Base-by-base conservation (phyloP, 2,329 filamentous ascomycete species). In the Diplodia mutila region DNA sequence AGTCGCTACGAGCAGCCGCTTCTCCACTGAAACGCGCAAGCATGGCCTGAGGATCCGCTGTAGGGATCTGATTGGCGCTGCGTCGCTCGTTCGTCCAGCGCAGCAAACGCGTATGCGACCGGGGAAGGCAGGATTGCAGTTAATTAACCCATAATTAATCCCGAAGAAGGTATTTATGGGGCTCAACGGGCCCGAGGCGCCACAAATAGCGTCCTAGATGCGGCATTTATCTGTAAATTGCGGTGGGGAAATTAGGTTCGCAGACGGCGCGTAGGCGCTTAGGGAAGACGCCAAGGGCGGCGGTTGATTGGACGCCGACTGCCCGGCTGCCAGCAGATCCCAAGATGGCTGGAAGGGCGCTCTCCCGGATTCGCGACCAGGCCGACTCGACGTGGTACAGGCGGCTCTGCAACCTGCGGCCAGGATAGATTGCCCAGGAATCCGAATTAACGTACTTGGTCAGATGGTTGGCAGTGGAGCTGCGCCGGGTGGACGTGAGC, bases 21-120 rank as follows among this genome's bases (percentile, higher is more conserved):
- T 53, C n/a, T 14, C 29, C 34, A 32, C 66, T 67, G 66, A 67
- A 67, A 67, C 66, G 32, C 53, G 27, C 21, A 42, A 32, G 55
- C 46, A n/a, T 25, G 51, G 8, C 37, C 48, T 61, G 53, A 53
- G 42, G 32, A 52, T 54, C 59, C 46, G 61, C 49, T 53, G 53
- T 25, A 49, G 29, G 57, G 39, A 34, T 49, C 25, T 61, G 39
- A 39, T 66, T 54, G 54, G 59, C 29, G 42, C 29, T 37, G 53
- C 27, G 34, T 23, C 12, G 42, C 54, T 29, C 37, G 29, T 11
- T 52, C 23, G 46, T 61, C 32, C 66, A 63, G 37, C 66, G 55
- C 55, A 51, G 61, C 42, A 49, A 37, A 5, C 23, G 37, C 42
- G 25, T 27, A 49, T 49, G 37, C 55, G 16, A 23, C 32, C n/a